A percentile compares a stretch with the other conserved stretches of the same genome.
Conservation (phyloP, 805 yeast species). For the Lipomyces spencermartinsiae region DNA sequence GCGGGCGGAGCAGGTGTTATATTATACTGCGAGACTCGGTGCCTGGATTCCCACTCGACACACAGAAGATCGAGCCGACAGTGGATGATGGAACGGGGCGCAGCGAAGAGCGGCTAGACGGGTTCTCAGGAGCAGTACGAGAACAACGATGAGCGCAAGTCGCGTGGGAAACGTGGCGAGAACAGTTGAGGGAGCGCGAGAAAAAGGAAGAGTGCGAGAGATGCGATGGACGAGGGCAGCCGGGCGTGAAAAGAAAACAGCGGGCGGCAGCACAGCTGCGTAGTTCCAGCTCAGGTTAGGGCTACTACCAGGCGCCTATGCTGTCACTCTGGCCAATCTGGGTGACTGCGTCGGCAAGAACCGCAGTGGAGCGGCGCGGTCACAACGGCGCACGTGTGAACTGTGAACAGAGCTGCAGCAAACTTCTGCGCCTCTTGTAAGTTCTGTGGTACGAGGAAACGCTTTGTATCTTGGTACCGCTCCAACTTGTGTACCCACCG, state of each 20-base stretch:
- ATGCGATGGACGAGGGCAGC: not conserved
- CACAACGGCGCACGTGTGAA: not conserved
- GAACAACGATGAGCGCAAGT: not conserved
- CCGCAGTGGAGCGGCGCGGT: no score
- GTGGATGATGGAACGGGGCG: not conserved
- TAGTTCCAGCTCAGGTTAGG: not conserved
- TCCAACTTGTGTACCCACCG: no score
- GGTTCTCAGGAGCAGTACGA: not conserved
- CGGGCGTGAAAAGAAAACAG: not conserved
- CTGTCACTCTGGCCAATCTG: not conserved
- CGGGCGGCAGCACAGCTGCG: not conserved
- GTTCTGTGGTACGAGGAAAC: no score
- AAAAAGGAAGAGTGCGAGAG: not conserved
- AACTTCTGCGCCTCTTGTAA: no score
- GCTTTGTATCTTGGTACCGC: no score
- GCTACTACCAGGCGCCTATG: not conserved
- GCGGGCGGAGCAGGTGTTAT: not conserved
- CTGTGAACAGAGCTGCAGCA: not conserved
- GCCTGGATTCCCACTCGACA: not conserved
- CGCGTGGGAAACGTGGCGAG: conserved; percentile 10
- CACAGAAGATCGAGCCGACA: not conserved
- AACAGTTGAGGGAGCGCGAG: conserved; percentile 4
- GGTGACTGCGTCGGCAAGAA: no score
- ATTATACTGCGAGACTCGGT: not conserved
- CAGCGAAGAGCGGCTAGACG: not conserved